Base-by-base conservation (phyloP, 495 filamentous ascomycete species). In the Mytilinidion resinicola region DNA sequence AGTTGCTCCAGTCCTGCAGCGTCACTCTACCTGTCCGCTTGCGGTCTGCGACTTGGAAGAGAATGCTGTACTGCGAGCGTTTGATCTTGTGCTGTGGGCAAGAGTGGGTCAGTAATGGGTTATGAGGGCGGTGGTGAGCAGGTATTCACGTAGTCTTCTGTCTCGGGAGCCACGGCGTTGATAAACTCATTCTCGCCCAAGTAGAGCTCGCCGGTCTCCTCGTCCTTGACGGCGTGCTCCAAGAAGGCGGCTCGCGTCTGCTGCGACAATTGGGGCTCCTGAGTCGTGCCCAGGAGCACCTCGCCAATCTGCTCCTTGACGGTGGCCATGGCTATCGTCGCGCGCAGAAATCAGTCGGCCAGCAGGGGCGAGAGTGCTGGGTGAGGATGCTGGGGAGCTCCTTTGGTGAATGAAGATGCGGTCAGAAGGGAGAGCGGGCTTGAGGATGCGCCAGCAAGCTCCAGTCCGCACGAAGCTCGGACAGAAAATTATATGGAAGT, bases 21-120 rank as follows among this genome's bases (percentile, higher is more conserved):
- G 70, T 88, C 35, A 98, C 76, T 64, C 80, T 84, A 55, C 90
- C 90, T 20, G 74, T 74, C 52, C 77, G 81, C 44, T 80, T 80
- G 51, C 88, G 81, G 72, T 98, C 93, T 59, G 93, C 93, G 35
- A 98, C 85, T 54, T 77, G 74, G 73, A 97, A 98, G 9, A 98
- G 86, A 65, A 98, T 88, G 9, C 83, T 85, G 72, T 96, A 98
- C 70, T 96, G 91, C 66, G 91, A 85, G 57, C 93, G 86, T 73
- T 89, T 87, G 76, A 97, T 96, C 74, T 98, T 98, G 77, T 96
- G 92, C 91, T 96, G 41, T 53, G 58, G 43, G 53, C 20, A 41
- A 46, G 19, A 51, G 41, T 20, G 30, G 39, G 19, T 52, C 38
- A 55, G 58, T 50, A 25, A 50, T 50, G 19, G 44, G 12, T 36